Base-by-base conservation (phyloP, 148 eudicot genomes). In the Vaccinium vitisidaea region DNA sequence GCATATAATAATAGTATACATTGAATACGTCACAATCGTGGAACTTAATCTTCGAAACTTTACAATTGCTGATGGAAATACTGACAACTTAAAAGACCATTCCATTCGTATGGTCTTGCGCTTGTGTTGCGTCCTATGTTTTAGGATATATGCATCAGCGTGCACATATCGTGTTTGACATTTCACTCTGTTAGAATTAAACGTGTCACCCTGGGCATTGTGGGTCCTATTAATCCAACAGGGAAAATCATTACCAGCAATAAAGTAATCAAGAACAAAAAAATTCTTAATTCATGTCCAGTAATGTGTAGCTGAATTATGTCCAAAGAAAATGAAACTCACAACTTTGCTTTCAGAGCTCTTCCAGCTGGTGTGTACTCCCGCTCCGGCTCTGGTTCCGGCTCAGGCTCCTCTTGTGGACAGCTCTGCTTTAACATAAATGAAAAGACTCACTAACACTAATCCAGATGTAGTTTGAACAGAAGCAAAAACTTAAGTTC, bases 291-390 rank as follows among this genome's bases (percentile, higher is more conserved):
- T 69, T 5, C 0, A 69, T 27, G 16, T 69, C 74, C 16, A 25
- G 39, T 27, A 30, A 13, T 2, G 49, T 9, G 59, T 25, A 23
- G 12, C 32, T 52, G 67, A 87, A 23, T 73, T 78, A 19, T 15
- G 13, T 53, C 11, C 7, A 15, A 71, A 58, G n/a, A 15, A 80
- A 43, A 61, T 39, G 23, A 43, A 80, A 94, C 98, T 97, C 86
- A 97, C 99, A 77, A 97, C 86, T 97, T 97, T 61, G 78, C 86
- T 88, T 95, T 97, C 5, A 92, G 89, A 85, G 97, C 99, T 85
- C 91, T 91, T 69, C 99, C 99, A 2, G 95, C 96, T 74, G 92
- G 85, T 65, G 98, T 93, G 84, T 95, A 95, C 79, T 93, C 98
- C 78, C 93, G 90, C 83, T 87, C 88, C 77, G 94, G 98, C 88